Conservation (phyloP, 495 filamentous ascomycete genomes). For the Tuber magnatum region DNA sequence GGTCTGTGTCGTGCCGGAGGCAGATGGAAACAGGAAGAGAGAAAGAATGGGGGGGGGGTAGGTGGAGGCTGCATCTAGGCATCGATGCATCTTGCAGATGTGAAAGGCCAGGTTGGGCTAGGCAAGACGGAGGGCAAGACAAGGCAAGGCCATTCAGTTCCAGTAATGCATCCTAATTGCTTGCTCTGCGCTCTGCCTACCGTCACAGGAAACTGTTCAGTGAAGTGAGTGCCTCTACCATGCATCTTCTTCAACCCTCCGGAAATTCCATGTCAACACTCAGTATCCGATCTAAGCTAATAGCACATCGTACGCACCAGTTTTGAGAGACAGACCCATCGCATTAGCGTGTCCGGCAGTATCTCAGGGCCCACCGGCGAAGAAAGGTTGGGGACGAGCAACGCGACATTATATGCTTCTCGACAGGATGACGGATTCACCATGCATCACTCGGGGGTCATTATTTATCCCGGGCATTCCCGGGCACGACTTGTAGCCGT, state of each 20-base stretch:
- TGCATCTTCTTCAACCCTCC: not conserved
- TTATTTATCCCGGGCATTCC: not conserved
- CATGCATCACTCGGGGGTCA: not conserved
- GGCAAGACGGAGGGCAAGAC: not conserved
- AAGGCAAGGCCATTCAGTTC: not conserved
- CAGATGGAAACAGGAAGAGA: not conserved
- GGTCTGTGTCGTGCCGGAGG: not conserved
- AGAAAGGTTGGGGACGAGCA: not conserved
- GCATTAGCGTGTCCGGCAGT: not conserved
- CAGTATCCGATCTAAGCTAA: not conserved
- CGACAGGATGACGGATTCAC: not conserved
- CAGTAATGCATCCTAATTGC: not conserved
- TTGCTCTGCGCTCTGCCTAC: not conserved
- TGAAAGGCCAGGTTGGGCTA: not conserved
- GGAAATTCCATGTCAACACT: not conserved
- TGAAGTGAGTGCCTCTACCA: not conserved
- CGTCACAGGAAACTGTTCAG: not conserved
- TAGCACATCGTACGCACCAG: not conserved
- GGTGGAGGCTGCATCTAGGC: not conserved
- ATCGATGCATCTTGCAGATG: not conserved
- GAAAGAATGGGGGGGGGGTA: not conserved
- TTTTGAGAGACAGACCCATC: not conserved
- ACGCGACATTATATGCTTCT: not conserved
- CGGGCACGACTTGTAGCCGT: not conserved
- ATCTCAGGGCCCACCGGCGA: not conserved